phyloP scores from a whole-genome alignment of 208 protist species.

The Novymonas esmeraldas region DNA sequence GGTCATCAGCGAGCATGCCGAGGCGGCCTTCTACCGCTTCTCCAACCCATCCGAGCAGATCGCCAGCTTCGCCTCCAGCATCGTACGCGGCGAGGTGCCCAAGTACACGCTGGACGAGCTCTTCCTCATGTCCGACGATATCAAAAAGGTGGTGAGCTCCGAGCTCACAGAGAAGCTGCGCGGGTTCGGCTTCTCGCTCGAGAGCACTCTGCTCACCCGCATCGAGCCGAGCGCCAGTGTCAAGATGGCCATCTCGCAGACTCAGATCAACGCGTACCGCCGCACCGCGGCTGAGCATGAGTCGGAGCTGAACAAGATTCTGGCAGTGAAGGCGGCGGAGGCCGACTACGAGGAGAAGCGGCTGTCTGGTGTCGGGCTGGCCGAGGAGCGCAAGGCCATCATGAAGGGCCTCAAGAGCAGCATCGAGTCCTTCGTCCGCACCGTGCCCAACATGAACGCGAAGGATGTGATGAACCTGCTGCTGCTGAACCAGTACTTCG shows the following conservation, averaged over 20 bases:
- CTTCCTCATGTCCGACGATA: slow-evolving; percentile 70
- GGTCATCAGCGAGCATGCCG: slow-evolving; percentile 43
- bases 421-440: slow-evolving; percentile 63
- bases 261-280: slow-evolving; percentile 67
- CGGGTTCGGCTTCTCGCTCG: slow-evolving; percentile 68
- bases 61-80: slow-evolving; percentile 68
- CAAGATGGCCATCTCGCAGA: slow-evolving; percentile 81
- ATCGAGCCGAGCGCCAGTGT: slow-evolving; percentile 72
- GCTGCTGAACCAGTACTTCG: slow-evolving; percentile 86
- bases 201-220: slow-evolving; percentile 68
- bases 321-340: slow-evolving; percentile 68
- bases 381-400: slow-evolving; percentile 70
- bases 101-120: slow-evolving; percentile 83
- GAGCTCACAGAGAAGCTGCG: slow-evolving; percentile 67
- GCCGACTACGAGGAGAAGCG: slow-evolving; percentile 77
- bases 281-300: slow-evolving; percentile 70
- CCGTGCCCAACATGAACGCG: slow-evolving; percentile 45
- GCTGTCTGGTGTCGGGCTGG: slow-evolving; percentile 68
- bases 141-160: slow-evolving; percentile 56
- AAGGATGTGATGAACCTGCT: slow-evolving; percentile 77
- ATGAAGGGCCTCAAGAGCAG: slow-evolving; percentile 67
- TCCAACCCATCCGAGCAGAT: slow-evolving; percentile 70
- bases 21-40: slow-evolving; percentile 73
- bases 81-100: slow-evolving; percentile 73
- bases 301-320: slow-evolving; percentile 70